Conservation (phyloP, 305 asterid genomes). For the Fraxinus greggii region DNA sequence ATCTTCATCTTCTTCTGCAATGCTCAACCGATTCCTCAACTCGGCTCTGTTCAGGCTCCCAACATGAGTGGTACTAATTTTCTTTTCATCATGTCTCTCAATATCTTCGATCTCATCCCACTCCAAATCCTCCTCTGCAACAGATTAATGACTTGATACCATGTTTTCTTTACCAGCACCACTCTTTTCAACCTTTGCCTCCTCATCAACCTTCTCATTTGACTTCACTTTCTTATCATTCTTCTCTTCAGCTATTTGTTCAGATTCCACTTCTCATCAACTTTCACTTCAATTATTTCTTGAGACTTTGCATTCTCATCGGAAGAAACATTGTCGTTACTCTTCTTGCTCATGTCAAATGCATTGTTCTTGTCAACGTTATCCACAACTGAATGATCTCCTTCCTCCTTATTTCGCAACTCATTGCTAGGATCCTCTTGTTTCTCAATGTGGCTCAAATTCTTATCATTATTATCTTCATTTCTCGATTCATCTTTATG, state of each 20-base stretch:
- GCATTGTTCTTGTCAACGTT: slow-evolving; percentile 16
- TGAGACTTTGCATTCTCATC: slow-evolving; percentile 26
- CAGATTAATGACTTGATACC: slow-evolving; percentile 29
- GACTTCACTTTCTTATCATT: slow-evolving; percentile 29
- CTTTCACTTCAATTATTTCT: slow-evolving; percentile 16
- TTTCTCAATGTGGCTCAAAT: slow-evolving; percentile 14
- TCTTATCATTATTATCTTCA: slow-evolving; percentile 25
- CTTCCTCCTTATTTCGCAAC: slow-evolving; percentile 18
- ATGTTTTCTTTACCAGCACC: slow-evolving; percentile 30
- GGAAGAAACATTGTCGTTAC: neutral
- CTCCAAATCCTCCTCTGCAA: slow-evolving; percentile 66
- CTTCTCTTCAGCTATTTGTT: slow-evolving; percentile 21
- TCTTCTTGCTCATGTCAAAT: neutral
- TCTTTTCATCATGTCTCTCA: slow-evolving; percentile 71
- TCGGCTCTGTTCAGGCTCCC: slow-evolving; percentile 42
- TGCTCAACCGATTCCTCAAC: slow-evolving; percentile 37
- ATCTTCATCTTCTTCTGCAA: slow-evolving; percentile 45
- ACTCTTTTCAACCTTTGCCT: slow-evolving; percentile 32
- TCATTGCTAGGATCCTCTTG: slow-evolving; percentile 22
- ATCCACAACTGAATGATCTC: slow-evolving; percentile 12
- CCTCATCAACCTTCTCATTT: slow-evolving; percentile 31
- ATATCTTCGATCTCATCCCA: slow-evolving; percentile 92
- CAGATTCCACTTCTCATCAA: slow-evolving; percentile 29
- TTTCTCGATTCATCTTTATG: slow-evolving; percentile 23
- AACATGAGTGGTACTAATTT: slow-evolving; percentile 26